Base-by-base conservation (phyloP, 1,139 yeast species). In the Wickerhamomyces sp. region DNA sequence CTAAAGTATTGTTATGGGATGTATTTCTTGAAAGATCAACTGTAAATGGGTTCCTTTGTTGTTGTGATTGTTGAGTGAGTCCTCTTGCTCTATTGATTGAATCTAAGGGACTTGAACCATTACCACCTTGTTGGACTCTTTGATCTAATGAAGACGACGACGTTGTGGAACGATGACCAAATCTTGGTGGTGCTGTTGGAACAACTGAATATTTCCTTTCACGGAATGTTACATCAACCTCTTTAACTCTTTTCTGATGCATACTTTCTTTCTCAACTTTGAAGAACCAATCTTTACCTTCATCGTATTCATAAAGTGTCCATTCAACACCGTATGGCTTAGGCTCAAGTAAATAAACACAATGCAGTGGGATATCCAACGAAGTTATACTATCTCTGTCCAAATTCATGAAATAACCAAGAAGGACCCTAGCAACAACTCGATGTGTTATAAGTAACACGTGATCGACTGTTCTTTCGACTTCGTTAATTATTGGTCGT, bases 311-410 rank as follows among this genome's bases (percentile, higher is more conserved):
- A 59, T 81, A 89, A 61, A 88, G 69, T 15, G 86, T 73, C 83
- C 95, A 89, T 42, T 86, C 91, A 3, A 93, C 94, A 5, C 97
- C 98, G 58, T 87, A 89, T 0, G 97, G 96, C 54, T 85, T 86
- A 38, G 91, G 88, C 54, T 89, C 97, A 41, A 89, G 70, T 45
- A 91, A 78, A 54, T 88, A 89, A 20, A 89, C 78, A 5, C 95
- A 84, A 55, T 89, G 96, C 40, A 89, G 66, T 4, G 97, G 97
- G 7, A 89, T 93, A 59, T 89, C 97, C 44, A 89, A 68, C 51
- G 86, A 95, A 3, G 95, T 91, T 41, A 89, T 85, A 5, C 86
- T 71, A 23, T 85, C 85, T 42, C 88, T 75, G 47, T 82, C 88
- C 41, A 89, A 67, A 54, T 89, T 89, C 70, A 89, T 69, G 51